Evolutionary conservation across 495 filamentous ascomycete species (phyloP), one percentile per base, ranked within the genome.

Genomic region (Aspergillus nidulans): DNA sequence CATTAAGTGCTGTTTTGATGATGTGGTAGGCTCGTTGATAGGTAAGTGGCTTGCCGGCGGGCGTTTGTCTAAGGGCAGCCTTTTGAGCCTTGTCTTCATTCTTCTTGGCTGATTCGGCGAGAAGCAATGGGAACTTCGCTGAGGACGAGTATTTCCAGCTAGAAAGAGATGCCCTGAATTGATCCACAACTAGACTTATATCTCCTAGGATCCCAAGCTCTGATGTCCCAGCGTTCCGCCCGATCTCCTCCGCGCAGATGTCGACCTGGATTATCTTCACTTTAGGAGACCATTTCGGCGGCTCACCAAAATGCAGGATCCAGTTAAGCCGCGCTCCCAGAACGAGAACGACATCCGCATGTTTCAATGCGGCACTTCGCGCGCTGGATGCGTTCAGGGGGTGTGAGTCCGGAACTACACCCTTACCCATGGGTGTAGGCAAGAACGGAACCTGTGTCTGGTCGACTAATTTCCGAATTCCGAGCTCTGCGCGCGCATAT

Each of bases 391-490:
- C 64, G 60, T 86, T 85, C 32, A 72, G 68, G 0, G 76, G 70
- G 58, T 84, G 79, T 0, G 76, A 78, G 59, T 85, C 82, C 6
- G 81, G 74, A 1, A 85, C 49, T 1, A 85, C 75, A 15, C 83
- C 84, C 62, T 85, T 86, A 7, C 81, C 83, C 77, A 86, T 86
- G 4, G 84, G 84, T 1, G 79, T 83, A 0, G 83, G 81, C 3
- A 87, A 66, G 64, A 86, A 86, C 3, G 80, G 82, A 5, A 87
- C 71, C 16, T 77, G 62, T 3, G 80, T 77, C 39, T 71, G 61
- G 49, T 68, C 52, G 38, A 87, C 71, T n/a, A 86, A 69, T 7
- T 64, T 49, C 21, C 72, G 63, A 16, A 86, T 76, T 6, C 60
- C 63, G 1, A 26, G 19, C 55, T 85, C 82, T 1, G 83, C 77